A percentile compares a stretch with the other conserved stretches of the same genome.
Conservation (phyloP, 305 asterid genomes). For the Fraxinus latifolia region DNA sequence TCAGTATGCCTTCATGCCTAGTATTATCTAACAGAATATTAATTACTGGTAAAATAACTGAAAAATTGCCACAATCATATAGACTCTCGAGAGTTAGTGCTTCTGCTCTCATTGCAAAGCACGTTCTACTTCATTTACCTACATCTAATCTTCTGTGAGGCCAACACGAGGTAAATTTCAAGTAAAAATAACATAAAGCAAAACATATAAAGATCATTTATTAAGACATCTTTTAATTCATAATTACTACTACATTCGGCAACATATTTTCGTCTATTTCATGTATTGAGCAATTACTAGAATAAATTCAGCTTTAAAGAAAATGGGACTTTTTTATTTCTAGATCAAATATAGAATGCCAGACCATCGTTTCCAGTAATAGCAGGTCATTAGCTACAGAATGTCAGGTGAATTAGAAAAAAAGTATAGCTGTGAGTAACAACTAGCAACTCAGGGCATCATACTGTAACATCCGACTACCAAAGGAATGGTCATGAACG, state of each 20-base stretch:
- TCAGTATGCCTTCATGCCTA: neutral
- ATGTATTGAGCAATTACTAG: neutral
- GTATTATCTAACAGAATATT: neutral
- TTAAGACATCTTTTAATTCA: neutral
- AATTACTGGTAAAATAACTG: neutral
- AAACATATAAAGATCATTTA: neutral
- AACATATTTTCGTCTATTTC: neutral
- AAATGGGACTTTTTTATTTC: neutral
- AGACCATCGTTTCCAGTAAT: neutral
- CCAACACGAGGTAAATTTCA: neutral
- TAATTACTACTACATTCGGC: neutral
- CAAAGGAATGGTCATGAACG: neutral
- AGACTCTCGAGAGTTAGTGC: neutral
- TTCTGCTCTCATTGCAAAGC: neutral
- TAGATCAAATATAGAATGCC: neutral
- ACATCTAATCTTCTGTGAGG: neutral
- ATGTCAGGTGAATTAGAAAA: neutral
- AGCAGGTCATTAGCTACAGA: neutral
- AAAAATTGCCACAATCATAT: neutral
- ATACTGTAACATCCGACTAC: neutral
- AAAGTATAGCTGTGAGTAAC: neutral
- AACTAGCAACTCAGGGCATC: neutral
- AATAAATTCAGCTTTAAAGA: neutral
- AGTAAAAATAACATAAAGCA: neutral
- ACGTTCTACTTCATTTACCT: neutral